Evolutionary conservation across 2,329 filamentous ascomycete genomes (phyloP).

Genomic region (Onygenales sp.): DNA sequence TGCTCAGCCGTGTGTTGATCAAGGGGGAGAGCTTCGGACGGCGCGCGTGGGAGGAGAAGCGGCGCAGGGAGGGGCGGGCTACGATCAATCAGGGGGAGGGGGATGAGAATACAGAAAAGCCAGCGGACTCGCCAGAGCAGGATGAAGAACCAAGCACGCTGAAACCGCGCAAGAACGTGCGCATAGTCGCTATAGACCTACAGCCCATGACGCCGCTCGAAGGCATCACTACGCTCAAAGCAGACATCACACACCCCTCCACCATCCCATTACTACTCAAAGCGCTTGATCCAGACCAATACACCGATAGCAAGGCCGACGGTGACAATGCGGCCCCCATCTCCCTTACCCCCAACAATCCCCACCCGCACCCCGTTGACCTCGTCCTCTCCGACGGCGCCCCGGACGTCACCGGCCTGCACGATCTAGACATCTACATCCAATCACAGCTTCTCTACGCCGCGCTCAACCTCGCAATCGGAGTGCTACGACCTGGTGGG

Average conservation of each 20-base stretch:
- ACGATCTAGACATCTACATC: slow-evolving; percentile 97
- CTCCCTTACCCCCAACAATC: slow-evolving; percentile 29
- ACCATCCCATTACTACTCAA: slow-evolving; percentile 82
- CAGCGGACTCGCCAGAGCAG: slow-evolving; percentile 10
- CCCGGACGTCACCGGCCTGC: slow-evolving; percentile 89
- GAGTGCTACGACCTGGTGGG: slow-evolving; percentile 83
- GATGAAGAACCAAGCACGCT: slow-evolving; percentile 21
- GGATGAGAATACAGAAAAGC: slow-evolving; percentile 5
- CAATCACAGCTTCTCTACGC: slow-evolving; percentile 93
- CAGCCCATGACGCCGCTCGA: slow-evolving; percentile 92
- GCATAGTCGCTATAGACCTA: slow-evolving; percentile 91
- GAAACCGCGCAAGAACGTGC: slow-evolving; percentile 59
- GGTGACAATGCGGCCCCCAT: slow-evolving; percentile 22
- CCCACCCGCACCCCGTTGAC: slow-evolving; percentile 71
- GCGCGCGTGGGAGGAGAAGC: slow-evolving; percentile 76
- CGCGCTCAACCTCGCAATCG: slow-evolving; percentile 84
- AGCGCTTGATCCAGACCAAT: slow-evolving; percentile 67
- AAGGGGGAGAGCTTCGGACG: slow-evolving; percentile 86
- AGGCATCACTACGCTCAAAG: slow-evolving; percentile 83
- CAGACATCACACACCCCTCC: slow-evolving; percentile 94
- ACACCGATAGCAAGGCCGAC: slow-evolving; percentile 36
- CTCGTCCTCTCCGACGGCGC: slow-evolving; percentile 92
- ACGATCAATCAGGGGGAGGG: slow-evolving; percentile 14
- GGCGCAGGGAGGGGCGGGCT: slow-evolving; percentile 46
- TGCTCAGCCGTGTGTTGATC: slow-evolving; percentile 85